phyloP scores from a whole-genome alignment of 2,329 filamentous ascomycete species.

The Blastomyces emzantsi region DNA sequence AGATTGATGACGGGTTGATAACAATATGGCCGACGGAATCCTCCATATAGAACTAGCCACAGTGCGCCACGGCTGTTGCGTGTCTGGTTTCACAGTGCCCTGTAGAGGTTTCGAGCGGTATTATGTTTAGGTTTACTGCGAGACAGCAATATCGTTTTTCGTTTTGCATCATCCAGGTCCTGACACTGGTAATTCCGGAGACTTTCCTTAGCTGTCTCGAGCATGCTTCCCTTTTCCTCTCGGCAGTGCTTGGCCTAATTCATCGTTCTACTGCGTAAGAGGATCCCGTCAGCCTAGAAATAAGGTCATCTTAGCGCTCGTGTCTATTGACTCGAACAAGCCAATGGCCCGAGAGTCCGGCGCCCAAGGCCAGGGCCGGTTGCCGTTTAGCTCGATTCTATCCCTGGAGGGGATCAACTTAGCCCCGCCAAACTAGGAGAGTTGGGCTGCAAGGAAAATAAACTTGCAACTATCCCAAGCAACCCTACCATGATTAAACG shows the following conservation, averaged over 20 bases:
- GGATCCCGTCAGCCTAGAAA: not conserved
- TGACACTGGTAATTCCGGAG: not conserved
- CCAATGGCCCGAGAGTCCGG: not conserved
- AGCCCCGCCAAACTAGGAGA: too few species aligned
- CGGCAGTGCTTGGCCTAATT: not conserved
- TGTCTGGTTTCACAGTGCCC: not conserved
- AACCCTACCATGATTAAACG: not conserved
- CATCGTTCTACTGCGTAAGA: not conserved
- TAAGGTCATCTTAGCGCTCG: not conserved
- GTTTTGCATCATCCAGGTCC: not conserved
- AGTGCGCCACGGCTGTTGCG: not conserved
- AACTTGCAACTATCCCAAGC: not conserved
- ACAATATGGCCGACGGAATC: not conserved
- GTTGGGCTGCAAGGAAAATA: not conserved
- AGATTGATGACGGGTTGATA: not conserved
- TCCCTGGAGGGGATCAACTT: constrained; percentile 1
- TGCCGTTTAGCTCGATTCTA: not conserved
- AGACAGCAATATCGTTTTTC: not conserved
- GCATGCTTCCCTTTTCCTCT: too few species aligned
- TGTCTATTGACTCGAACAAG: not conserved
- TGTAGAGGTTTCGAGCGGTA: not conserved
- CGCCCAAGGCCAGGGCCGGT: not conserved
- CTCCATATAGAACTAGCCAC: not conserved
- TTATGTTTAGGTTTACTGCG: too few species aligned
- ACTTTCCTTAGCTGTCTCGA: not conserved